Conservation (phyloP, 2,329 filamentous ascomycete genomes). For the Mycosphaerella arachidis region DNA sequence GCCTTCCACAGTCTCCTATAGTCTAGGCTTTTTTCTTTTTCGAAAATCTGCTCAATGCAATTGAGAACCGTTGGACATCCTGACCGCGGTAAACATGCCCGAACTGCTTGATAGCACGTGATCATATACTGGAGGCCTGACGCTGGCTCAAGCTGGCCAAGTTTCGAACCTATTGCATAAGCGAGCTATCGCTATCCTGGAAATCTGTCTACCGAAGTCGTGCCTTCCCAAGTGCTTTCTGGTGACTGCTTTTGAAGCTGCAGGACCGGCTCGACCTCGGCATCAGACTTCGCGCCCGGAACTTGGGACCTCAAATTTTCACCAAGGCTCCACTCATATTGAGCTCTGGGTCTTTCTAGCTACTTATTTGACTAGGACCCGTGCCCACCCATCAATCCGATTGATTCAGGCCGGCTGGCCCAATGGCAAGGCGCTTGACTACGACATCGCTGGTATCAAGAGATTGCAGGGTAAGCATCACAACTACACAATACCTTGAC, state of each 20-base stretch:
- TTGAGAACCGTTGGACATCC: neutral
- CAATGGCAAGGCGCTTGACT: conserved; percentile 58
- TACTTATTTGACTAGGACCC: neutral
- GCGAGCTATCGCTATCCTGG: neutral
- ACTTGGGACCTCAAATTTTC: neutral
- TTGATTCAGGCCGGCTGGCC: conserved; percentile 30
- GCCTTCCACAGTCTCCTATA: too few relatives aligned
- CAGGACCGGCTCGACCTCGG: neutral
- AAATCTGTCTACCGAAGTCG: neutral
- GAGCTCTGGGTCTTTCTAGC: neutral
- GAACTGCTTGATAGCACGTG: neutral
- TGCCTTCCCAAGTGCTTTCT: neutral
- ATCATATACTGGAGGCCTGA: neutral
- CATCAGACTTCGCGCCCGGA: neutral
- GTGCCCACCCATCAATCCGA: neutral
- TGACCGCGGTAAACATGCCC: too few relatives aligned
- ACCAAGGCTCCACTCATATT: neutral
- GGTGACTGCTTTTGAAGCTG: neutral
- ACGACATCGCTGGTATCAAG: conserved; percentile 33
- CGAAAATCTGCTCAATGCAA: neutral
- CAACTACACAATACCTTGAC: neutral
- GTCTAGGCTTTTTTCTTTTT: too few relatives aligned
- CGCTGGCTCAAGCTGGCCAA: neutral
- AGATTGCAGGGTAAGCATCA: neutral
- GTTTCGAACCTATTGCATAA: neutral